Conservation (phyloP, 352 stramenopile genomes). For the Globisporangium sylvaticum region DNA sequence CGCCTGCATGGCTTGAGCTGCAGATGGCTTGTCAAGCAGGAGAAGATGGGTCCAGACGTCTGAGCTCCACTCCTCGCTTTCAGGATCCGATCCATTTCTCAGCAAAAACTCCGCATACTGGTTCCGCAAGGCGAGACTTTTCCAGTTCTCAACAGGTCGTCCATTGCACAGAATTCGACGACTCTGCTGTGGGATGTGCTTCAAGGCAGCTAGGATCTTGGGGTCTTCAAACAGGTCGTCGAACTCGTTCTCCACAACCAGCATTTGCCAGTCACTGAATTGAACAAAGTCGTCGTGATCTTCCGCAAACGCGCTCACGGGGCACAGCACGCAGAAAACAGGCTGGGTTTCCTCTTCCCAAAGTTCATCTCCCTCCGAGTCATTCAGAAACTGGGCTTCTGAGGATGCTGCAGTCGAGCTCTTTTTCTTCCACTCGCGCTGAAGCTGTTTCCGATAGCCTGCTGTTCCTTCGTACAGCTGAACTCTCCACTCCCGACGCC, state of each 20-base stretch:
- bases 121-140: constrained; percentile 26
- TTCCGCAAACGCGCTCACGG: constrained; percentile 47
- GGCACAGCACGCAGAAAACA: constrained; percentile 65
- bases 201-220: constrained; percentile 33
- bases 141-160: constrained; percentile 61
- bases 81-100: constrained; percentile 17
- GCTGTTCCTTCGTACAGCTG: constrained; percentile 53
- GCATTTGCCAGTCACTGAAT: constrained; percentile 57
- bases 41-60: constrained; percentile 21
- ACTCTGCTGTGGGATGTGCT: constrained; percentile 41
- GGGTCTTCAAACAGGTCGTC: constrained; percentile 41
- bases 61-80: constrained; percentile 4
- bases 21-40: constrained; percentile 45
- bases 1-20: constrained; percentile 33
- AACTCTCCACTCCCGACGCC: constrained; percentile 44
- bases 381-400: constrained; percentile 23
- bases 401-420: background rate
- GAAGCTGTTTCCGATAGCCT: constrained; percentile 37
- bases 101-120: constrained; percentile 56
- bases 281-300: constrained; percentile 45
- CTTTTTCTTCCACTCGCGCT: constrained; percentile 53
- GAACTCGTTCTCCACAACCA: constrained; percentile 74
- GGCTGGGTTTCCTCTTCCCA: constrained; percentile 32
- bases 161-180: constrained; percentile 61
- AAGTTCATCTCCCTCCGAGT: constrained; percentile 43